Percentiles rank a stretch among this genome's conserved stretches.
phyloP scores from a whole-genome alignment of 495 filamentous ascomycete genomes.

The Tuber calosporum region DNA sequence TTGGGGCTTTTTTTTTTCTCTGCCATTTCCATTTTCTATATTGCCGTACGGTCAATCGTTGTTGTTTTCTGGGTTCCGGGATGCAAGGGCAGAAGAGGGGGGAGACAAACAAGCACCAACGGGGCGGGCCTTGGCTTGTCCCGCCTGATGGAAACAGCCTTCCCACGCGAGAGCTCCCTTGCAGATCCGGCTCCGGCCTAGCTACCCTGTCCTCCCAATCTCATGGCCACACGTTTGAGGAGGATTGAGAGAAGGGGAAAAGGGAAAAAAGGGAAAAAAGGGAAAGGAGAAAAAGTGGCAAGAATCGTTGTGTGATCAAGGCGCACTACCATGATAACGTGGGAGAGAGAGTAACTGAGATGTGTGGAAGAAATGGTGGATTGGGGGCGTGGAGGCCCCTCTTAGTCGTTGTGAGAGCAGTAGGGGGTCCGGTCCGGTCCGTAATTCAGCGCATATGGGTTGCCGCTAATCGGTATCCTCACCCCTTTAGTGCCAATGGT shows the following conservation, averaged over 20 bases:
- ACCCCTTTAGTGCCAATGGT: not conserved
- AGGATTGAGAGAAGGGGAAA: not conserved
- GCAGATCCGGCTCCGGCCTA: constrained; percentile 28
- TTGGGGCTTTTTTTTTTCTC: not conserved
- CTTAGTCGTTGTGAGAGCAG: not conserved
- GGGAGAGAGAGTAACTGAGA: not conserved
- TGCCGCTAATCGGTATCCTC: not conserved
- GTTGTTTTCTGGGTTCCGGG: constrained; percentile 9
- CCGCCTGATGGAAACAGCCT: constrained; percentile 35
- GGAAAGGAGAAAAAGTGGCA: not conserved
- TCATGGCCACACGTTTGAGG: not conserved
- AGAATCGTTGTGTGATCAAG: not conserved
- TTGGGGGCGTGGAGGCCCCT: not conserved
- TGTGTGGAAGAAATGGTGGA: not conserved
- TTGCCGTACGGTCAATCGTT: not conserved
- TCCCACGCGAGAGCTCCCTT: constrained; percentile 34
- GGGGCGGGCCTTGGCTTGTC: constrained; percentile 31
- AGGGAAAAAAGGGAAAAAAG: not conserved
- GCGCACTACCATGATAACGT: not conserved
- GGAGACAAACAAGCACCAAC: constrained; percentile 26
- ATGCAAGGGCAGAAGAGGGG: constrained; percentile 30
- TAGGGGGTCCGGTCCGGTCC: not conserved
- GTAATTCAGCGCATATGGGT: not conserved
- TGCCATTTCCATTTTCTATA: not conserved
- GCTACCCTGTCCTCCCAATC: not conserved